Evolutionary conservation across 176 grass and related monocot species (phyloP), one percentile per base, ranked within the genome.

Genomic region (Oryza punctata): DNA sequence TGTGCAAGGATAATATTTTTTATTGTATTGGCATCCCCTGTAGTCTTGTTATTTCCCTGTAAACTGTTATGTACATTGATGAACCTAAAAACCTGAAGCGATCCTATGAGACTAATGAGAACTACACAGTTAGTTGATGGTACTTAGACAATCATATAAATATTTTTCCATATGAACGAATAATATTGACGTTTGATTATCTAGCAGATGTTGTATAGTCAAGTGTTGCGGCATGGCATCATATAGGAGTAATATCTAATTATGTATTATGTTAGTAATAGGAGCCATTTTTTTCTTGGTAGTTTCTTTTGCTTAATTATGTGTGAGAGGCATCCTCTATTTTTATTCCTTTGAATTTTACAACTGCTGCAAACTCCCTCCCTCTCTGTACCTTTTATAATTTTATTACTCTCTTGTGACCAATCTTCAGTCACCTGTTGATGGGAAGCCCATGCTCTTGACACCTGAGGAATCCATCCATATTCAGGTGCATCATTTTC

Each of bases 401-500:
- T 49, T 67, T 47, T 79, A 61, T 80, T 61, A 25, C 52, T 73
- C 10, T 83, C 78, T 28, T 65, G 68, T 73, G 45, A 3, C 27
- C 47, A 86, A 73, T 69, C 45, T 87, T 15, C 65, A 98, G 96
- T 98, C 96, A 72, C 96, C 96, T 72, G 91, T 98, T 92, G 96
- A 98, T 87, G 96, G 91, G 79, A 95, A 98, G 75, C 93, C 91
- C 24, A 95, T 95, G 96, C 93, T 98, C 40, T 85, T 98, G 76
- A 98, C 96, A 44, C 96, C 93, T 75, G 96, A 95, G 81, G 93
- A 95, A 70, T 98, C 96, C 6, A 98, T 95, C 65, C 91, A 98
- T 83, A 95, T 98, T 74, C 96, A 98, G 92, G 96, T 94, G 21
- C 3, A 23, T 73, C 59, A 27, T 78, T 88, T 68, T 82, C 5